Base-by-base conservation (phyloP, 345 rosid species). In the Adansonia digitata region DNA sequence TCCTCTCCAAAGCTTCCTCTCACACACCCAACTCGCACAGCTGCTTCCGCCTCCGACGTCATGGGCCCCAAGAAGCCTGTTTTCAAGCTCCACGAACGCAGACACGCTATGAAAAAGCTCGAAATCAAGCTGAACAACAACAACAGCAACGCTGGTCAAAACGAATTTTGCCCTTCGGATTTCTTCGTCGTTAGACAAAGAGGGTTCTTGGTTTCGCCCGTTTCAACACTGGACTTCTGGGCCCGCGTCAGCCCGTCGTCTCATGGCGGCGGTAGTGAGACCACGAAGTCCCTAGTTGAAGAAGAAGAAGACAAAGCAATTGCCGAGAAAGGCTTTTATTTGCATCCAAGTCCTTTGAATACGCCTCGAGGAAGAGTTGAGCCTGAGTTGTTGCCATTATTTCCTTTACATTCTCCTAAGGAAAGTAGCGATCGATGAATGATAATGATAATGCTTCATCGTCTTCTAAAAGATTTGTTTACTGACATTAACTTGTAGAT, bases 1-100 rank as follows among this genome's bases (percentile, higher is more conserved):
- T 60, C 80, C 27, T n/a, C 85, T 71, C 90, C 69, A 3, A 87
- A 86, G 77, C 88, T 89, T 62, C 91, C 91, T 0, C 15, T 87
- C 67, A 79, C 88, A 52, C 80, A 78, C 78, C 73, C 80, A 35
- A 64, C 75, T 51, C 72, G 82, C 27, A 43, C 46, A 37, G 27
- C 26, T 56, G 49, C 42, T n/a, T 43, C 60, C 74, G 52, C 60
- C 69, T 7, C 59, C 1, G 69, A 39, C 5, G 27, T 75, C 0
- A 40, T 5, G 45, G 79, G 84, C 57, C 89, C 86, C 6, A 86
- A 80, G 74, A 81, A 82, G 60, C 85, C 84, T 15, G 76, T 88
- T 45, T 91, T 88, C 85, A 91, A 90, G 88, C 98, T 94, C 75
- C 94, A 91, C 72, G 97, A 94, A 74, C 91, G 97, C 4, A 82